A percentile compares a stretch with the other conserved stretches of the same genome.
Conservation (phyloP, 2,329 filamentous ascomycete species). For the Pseudohalonectria lignicola region DNA sequence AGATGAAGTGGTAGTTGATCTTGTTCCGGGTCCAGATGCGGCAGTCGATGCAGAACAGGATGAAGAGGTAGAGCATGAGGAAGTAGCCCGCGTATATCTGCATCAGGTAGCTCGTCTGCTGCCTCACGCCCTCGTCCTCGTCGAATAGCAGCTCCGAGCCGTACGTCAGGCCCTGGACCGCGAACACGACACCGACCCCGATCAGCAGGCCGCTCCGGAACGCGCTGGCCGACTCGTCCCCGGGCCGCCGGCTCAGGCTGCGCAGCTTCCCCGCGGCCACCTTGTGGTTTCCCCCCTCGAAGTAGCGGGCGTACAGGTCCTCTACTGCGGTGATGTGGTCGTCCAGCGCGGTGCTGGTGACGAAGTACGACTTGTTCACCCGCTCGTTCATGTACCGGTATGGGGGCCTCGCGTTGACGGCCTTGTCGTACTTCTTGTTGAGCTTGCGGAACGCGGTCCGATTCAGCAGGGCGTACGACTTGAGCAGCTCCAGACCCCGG, state of each 20-base stretch:
- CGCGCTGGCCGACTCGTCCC: conserved; percentile 43
- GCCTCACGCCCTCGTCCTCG: conserved; percentile 32
- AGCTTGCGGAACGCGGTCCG: conserved; percentile 92
- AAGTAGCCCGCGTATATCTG: conserved; percentile 95
- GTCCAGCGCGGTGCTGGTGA: conserved; percentile 77
- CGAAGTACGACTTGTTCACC: conserved; percentile 84
- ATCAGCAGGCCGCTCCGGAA: conserved; percentile 56
- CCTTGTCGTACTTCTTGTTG: conserved; percentile 98
- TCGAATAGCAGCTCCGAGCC: conserved; percentile 39
- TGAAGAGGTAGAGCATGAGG: conserved; percentile 66
- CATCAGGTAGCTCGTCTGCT: conserved; percentile 57
- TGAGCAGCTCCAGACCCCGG: conserved; percentile 79
- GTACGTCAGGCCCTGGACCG: conserved; percentile 53
- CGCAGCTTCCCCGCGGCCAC: conserved; percentile 80
- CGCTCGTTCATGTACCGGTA: conserved; percentile 83
- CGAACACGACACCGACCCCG: conserved; percentile 56
- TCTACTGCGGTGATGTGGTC: conserved; percentile 71
- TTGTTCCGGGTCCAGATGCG: conserved; percentile 72
- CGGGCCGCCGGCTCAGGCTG: conserved; percentile 49
- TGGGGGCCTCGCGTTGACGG: conserved; percentile 64
- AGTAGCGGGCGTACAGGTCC: conserved; percentile 88
- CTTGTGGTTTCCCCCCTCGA: conserved; percentile 88
- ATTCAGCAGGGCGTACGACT: conserved; percentile 83
- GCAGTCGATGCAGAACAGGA: conserved; percentile 79
- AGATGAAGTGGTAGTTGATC: conserved; percentile 94